Evolutionary conservation across 2,329 filamentous ascomycete species (phyloP).

Genomic region (Aspergillus neotritici): DNA sequence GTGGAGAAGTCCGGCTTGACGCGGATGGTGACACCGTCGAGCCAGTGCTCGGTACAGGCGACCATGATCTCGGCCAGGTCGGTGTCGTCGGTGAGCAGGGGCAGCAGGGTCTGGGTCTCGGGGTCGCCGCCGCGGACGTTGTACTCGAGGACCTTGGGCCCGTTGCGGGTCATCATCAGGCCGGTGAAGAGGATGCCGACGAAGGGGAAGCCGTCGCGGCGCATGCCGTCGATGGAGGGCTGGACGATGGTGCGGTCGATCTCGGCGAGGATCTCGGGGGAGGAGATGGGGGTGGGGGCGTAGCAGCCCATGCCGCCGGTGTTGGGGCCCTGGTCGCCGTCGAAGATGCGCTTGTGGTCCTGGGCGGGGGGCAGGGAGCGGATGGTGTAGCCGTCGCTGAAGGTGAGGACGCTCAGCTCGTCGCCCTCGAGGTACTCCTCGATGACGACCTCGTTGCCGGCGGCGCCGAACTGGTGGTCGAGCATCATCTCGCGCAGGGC

Average conservation of each 20-base stretch:
- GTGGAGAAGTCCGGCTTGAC: slow-evolving; percentile 68
- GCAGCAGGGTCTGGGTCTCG: slow-evolving; percentile 80
- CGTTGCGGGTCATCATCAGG: slow-evolving; percentile 81
- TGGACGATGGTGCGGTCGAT: slow-evolving; percentile 80
- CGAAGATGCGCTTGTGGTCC: slow-evolving; percentile 92
- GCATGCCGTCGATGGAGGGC: slow-evolving; percentile 85
- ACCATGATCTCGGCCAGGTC: slow-evolving; percentile 87
- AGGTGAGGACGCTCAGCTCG: slow-evolving; percentile 84
- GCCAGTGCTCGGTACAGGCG: slow-evolving; percentile 69
- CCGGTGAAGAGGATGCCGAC: slow-evolving; percentile 51
- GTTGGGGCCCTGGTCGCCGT: slow-evolving; percentile 85
- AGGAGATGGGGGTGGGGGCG: slow-evolving; percentile 77
- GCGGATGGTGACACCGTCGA: slow-evolving; percentile 64
- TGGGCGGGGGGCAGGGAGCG: slow-evolving; percentile 82
- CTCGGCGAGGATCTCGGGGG: slow-evolving; percentile 66
- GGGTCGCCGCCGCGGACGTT: slow-evolving; percentile 91
- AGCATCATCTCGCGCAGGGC: slow-evolving; percentile 89
- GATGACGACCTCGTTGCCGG: slow-evolving; percentile 87
- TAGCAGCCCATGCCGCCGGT: slow-evolving; percentile 98
- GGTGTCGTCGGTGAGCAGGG: slow-evolving; percentile 68
- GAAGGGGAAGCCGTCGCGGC: slow-evolving; percentile 57
- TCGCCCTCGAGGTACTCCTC: slow-evolving; percentile 91
- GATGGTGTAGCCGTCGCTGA: slow-evolving; percentile 83
- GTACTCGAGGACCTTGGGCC: slow-evolving; percentile 82
- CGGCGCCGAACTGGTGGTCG: slow-evolving; percentile 75